Evolutionary conservation across 805 yeast genomes (phyloP).

Genomic region (Kuraishia borneana): DNA sequence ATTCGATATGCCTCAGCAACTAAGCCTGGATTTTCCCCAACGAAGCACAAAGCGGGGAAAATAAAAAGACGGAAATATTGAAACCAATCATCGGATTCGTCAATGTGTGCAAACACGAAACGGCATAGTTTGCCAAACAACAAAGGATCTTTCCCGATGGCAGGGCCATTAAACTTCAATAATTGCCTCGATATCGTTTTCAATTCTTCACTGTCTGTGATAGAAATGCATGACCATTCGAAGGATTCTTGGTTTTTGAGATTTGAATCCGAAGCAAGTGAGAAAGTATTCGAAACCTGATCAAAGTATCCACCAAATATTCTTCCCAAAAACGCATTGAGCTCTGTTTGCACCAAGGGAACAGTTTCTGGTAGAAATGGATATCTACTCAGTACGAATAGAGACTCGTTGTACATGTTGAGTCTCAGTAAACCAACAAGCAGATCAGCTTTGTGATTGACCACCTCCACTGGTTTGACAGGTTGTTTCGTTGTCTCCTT

Average conservation of each 20-base stretch:
- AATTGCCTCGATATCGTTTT: slow-evolving; percentile 34
- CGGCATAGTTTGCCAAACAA: slow-evolving; percentile 51
- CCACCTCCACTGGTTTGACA: not conserved
- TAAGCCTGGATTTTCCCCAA: slow-evolving; percentile 46
- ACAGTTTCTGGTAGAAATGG: slow-evolving; percentile 52
- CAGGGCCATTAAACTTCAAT: slow-evolving; percentile 43
- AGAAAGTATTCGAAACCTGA: not conserved
- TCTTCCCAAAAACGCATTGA: slow-evolving; percentile 37
- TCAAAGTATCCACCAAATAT: slow-evolving; percentile 38
- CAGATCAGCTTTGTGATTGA: slow-evolving; percentile 30
- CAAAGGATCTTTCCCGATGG: slow-evolving; percentile 32
- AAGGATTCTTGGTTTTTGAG: not conserved
- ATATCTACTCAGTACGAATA: slow-evolving; percentile 44
- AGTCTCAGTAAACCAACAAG: slow-evolving; percentile 41
- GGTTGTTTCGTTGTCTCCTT: slow-evolving; percentile 2
- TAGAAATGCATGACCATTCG: too few species aligned
- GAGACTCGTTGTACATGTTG: slow-evolving; percentile 53
- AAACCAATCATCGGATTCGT: slow-evolving; percentile 32
- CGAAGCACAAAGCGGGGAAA: slow-evolving; percentile 46
- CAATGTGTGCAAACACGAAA: slow-evolving; percentile 34
- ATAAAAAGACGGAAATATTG: slow-evolving; percentile 53
- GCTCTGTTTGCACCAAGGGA: slow-evolving; percentile 30
- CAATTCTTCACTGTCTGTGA: slow-evolving; percentile 30
- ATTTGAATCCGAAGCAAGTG: not conserved
- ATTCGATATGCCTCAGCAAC: slow-evolving; percentile 50